These are phyloP conservation scores for Dictyostelium brefeldianum DNA, from an alignment of 78 protist genomes.

Conservation along the genomic window DNA sequence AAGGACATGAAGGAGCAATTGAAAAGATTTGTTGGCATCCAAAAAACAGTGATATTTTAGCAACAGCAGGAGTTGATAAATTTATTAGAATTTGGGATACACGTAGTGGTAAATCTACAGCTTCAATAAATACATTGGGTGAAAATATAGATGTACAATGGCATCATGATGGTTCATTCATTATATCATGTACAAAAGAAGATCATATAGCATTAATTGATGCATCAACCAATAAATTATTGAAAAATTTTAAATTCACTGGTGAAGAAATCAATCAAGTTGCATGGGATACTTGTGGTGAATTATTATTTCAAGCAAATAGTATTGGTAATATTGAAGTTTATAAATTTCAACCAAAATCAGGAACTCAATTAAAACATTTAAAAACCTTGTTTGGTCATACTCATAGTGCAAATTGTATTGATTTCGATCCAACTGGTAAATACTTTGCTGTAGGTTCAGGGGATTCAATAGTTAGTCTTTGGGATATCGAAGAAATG, in stretches of 20 bases:
- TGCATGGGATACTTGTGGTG: slow-evolving; percentile 55
- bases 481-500: slow-evolving; percentile 76
- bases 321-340: slow-evolving; percentile 53
- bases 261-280: slow-evolving; percentile 62
- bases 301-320: slow-evolving; percentile 42
- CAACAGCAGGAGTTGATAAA: slow-evolving; percentile 63
- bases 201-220: slow-evolving; percentile 50
- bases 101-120: slow-evolving; percentile 25
- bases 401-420: slow-evolving; percentile 34
- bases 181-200: slow-evolving; percentile 49
- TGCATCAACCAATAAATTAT: neutral
- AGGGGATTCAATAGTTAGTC: slow-evolving; percentile 47
- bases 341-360: slow-evolving; percentile 15
- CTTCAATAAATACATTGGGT: slow-evolving; percentile 13
- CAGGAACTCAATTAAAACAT: neutral
- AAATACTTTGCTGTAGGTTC: slow-evolving; percentile 76
- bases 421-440: slow-evolving; percentile 65
- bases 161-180: slow-evolving; percentile 38
- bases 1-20: slow-evolving; percentile 59
- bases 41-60: slow-evolving; percentile 22
- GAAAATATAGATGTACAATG: slow-evolving; percentile 68
- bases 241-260: slow-evolving; percentile 33
- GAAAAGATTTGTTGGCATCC: slow-evolving; percentile 59
- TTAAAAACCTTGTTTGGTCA: slow-evolving; percentile 33
- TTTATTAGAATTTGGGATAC: slow-evolving; percentile 65